Evolutionary conservation across 1,139 yeast species (phyloP).

Genomic region (Dujonia santamariae): DNA sequence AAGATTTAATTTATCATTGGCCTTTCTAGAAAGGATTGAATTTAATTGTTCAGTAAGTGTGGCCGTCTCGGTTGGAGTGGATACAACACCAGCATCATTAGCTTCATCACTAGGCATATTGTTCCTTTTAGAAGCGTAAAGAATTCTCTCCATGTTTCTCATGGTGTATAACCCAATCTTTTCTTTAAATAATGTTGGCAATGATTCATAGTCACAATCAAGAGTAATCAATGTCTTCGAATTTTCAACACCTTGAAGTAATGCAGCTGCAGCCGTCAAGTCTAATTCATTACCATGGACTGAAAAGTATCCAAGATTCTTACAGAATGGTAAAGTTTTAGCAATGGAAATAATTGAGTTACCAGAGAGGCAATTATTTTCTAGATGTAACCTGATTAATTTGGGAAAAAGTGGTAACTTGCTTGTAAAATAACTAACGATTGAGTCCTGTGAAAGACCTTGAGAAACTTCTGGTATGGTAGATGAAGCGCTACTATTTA

Average conservation of each 20-base stretch:
- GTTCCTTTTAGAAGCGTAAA: conserved; percentile 13
- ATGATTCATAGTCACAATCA: conserved; percentile 36
- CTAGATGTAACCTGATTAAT: conserved; percentile 58
- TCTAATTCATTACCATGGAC: conserved; percentile 58
- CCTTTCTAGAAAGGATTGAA: conserved; percentile 27
- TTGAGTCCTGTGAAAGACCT: conserved; percentile 16
- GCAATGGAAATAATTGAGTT: conserved; percentile 53
- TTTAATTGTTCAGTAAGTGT: conserved; percentile 35
- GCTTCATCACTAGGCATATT: conserved; percentile 4
- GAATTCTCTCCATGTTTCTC: conserved; percentile 61
- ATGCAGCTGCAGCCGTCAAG: conserved; percentile 35
- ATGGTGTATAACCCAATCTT: conserved; percentile 64
- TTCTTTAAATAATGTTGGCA: conserved; percentile 49
- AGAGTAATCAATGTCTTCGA: conserved; percentile 37
- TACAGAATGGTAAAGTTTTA: conserved; percentile 60
- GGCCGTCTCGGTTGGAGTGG: conserved; percentile 13
- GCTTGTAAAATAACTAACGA: conserved; percentile 42
- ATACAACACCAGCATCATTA: conserved; percentile 4
- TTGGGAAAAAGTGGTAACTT: conserved; percentile 58
- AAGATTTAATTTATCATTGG: conserved; percentile 27
- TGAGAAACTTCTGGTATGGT: conserved; percentile 1
- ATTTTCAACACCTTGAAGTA: conserved; percentile 40
- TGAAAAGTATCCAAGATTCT: conserved; percentile 55
- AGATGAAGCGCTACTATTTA: conserved; percentile 3
- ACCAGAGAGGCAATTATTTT: conserved; percentile 51